Conservation (phyloP, 1,139 yeast species). For the Eremothecium sinecaudum region DNA sequence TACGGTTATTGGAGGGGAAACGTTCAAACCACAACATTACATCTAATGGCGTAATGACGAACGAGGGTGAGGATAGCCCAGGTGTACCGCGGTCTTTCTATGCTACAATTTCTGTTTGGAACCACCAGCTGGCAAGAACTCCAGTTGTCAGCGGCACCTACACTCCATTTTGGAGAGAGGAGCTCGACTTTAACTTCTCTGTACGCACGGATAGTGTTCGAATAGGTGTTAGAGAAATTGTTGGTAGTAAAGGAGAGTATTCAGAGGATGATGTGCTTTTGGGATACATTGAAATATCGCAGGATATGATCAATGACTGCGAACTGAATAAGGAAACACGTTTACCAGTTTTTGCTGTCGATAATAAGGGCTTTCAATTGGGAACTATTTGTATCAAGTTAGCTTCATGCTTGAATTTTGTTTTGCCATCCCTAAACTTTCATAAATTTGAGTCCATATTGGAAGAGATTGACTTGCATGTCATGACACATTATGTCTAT, state of each 20-base stretch:
- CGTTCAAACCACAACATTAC: not conserved
- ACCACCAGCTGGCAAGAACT: conserved; percentile 59
- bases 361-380: conserved; percentile 31
- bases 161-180: conserved; percentile 68
- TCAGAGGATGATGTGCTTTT: conserved; percentile 31
- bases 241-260: conserved; percentile 22
- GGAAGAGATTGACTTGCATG: conserved; percentile 38
- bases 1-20: conserved; percentile 20
- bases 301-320: conserved; percentile 39
- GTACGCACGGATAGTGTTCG: conserved; percentile 46
- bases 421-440: conserved; percentile 52
- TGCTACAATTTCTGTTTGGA: conserved; percentile 60
- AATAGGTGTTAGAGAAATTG: conserved; percentile 39
- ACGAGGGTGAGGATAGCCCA: not conserved
- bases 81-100: conserved; percentile 34
- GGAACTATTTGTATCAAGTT: conserved; percentile 55
- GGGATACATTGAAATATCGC: conserved; percentile 50
- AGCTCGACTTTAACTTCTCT: conserved; percentile 47
- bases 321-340: conserved; percentile 29
- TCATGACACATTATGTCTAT: conserved; percentile 24
- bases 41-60: not conserved
- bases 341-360: conserved; percentile 26
- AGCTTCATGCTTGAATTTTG: conserved; percentile 45
- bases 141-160: conserved; percentile 43
- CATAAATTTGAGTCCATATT: conserved; percentile 53